Conservation (phyloP, 371 early-diverging fungal species). For the Paraphysoderma sedebokerense region DNA sequence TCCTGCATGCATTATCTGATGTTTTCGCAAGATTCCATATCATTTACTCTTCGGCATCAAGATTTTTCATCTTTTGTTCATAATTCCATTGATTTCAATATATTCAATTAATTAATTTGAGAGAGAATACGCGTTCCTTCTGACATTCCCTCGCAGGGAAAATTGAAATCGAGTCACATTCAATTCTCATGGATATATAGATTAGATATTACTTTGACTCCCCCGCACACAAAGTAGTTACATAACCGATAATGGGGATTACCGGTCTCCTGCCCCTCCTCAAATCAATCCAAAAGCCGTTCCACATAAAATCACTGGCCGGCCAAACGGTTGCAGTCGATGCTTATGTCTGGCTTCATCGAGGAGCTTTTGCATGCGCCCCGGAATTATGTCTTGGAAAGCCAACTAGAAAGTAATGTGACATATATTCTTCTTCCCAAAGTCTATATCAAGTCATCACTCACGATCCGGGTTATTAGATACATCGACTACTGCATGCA, state of each 20-base stretch:
- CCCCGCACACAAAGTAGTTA: background rate
- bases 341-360: conserved; percentile 86
- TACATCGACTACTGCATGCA: conserved; percentile 59
- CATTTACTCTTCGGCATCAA: no score
- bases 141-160: no score
- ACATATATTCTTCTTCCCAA: conserved; percentile 2
- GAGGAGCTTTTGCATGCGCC: conserved; percentile 65
- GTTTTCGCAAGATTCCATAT: no score
- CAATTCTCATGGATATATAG: no score
- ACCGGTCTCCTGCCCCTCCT: conserved; percentile 59
- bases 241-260: conserved; percentile 55
- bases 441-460: background rate
- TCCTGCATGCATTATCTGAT: no score
- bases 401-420: conserved; percentile 39
- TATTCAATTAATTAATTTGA: no score
- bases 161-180: no score
- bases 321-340: conserved; percentile 74
- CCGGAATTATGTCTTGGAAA: conserved; percentile 42
- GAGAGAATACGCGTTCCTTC: no score
- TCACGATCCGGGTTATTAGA: conserved; percentile 17
- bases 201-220: no score
- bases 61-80: no score
- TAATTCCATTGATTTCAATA: no score
- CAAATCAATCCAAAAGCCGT: conserved; percentile 38
- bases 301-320: conserved; percentile 44